Conservation (phyloP, 805 yeast genomes). For the Lachancea kluyveri region DNA sequence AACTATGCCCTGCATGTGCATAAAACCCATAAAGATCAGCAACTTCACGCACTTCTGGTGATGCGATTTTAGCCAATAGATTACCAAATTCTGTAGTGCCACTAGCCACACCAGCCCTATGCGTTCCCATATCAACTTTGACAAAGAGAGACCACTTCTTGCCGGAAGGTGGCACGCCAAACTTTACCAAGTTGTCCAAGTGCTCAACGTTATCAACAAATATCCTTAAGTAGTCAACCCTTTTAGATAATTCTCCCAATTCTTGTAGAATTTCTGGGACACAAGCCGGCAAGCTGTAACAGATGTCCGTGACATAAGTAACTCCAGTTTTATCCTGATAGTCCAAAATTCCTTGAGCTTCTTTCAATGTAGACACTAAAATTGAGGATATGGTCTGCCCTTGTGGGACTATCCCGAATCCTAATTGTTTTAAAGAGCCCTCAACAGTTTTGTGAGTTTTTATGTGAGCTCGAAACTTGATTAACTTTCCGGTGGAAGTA, state of each 20-base stretch:
- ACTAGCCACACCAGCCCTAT: slow-evolving; percentile 53
- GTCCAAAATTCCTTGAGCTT: slow-evolving; percentile 47
- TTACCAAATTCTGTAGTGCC: slow-evolving; percentile 33
- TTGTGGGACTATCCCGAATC: slow-evolving; percentile 30
- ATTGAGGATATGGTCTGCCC: slow-evolving; percentile 39
- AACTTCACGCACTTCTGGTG: slow-evolving; percentile 22
- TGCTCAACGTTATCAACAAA: slow-evolving; percentile 61
- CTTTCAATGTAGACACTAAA: slow-evolving; percentile 63
- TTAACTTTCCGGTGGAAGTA: slow-evolving; percentile 18
- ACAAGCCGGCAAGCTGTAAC: slow-evolving; percentile 55
- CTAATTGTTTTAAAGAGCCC: slow-evolving; percentile 51
- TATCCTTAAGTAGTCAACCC: slow-evolving; percentile 42
- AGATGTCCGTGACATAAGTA: slow-evolving; percentile 37
- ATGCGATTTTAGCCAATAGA: slow-evolving; percentile 31
- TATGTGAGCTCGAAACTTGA: slow-evolving; percentile 59
- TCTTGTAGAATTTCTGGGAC: slow-evolving; percentile 42
- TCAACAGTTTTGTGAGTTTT: slow-evolving; percentile 69
- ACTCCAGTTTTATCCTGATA: slow-evolving; percentile 26
- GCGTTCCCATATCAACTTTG: slow-evolving; percentile 66
- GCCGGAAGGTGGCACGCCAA: slow-evolving; percentile 17
- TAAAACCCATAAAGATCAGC: slow-evolving; percentile 60
- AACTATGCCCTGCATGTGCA: slow-evolving; percentile 77
- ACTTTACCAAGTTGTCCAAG: slow-evolving; percentile 39
- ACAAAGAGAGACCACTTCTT: slow-evolving; percentile 55
- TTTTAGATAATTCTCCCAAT: slow-evolving; percentile 36